Percentiles rank a stretch among this genome's conserved stretches.
Conservation (phyloP, 768 basidiomycete genomes). For the button mushroom (Agaricus bisporus) region DNA sequence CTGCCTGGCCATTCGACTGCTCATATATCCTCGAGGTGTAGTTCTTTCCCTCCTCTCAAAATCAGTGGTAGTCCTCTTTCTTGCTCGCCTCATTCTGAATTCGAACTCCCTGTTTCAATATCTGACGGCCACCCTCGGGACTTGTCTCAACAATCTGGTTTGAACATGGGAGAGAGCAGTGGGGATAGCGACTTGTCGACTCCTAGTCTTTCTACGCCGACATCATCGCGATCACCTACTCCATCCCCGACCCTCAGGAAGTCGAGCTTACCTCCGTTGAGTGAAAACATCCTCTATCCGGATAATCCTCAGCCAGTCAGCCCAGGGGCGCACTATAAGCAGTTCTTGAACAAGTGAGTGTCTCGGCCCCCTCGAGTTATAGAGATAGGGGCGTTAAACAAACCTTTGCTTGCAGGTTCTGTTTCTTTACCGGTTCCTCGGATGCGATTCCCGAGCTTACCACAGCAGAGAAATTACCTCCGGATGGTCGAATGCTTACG, state of each 20-base stretch:
- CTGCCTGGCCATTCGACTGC: not conserved
- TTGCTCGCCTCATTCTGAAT: constrained; percentile 4
- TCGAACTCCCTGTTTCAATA: not conserved
- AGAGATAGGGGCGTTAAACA: not conserved
- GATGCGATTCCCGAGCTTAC: not conserved
- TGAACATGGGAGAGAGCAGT: constrained; percentile 13
- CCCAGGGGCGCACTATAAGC: constrained; percentile 45
- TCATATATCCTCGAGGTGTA: constrained; percentile 23
- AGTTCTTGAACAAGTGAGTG: constrained; percentile 60
- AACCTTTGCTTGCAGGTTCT: constrained; percentile 45
- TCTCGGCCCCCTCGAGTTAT: not conserved
- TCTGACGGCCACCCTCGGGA: constrained; percentile 12
- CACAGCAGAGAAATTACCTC: not conserved
- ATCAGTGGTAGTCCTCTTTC: constrained; percentile 11
- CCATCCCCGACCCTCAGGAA: constrained; percentile 32
- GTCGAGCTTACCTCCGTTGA: constrained; percentile 11
- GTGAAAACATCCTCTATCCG: not conserved
- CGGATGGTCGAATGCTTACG: not conserved
- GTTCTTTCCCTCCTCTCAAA: constrained; percentile 30
- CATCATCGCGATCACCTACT: constrained; percentile 35
- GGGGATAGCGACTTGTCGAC: constrained; percentile 35
- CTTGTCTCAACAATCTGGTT: not conserved
- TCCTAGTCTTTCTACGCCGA: constrained; percentile 38
- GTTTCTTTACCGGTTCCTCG: constrained; percentile 66
- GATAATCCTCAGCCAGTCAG: constrained; percentile 16